Percentiles rank a stretch among this genome's conserved stretches.
Evolutionary conservation across 2,329 filamentous ascomycete species (phyloP).

Genomic region (Cucurbitaria berberidis): DNA sequence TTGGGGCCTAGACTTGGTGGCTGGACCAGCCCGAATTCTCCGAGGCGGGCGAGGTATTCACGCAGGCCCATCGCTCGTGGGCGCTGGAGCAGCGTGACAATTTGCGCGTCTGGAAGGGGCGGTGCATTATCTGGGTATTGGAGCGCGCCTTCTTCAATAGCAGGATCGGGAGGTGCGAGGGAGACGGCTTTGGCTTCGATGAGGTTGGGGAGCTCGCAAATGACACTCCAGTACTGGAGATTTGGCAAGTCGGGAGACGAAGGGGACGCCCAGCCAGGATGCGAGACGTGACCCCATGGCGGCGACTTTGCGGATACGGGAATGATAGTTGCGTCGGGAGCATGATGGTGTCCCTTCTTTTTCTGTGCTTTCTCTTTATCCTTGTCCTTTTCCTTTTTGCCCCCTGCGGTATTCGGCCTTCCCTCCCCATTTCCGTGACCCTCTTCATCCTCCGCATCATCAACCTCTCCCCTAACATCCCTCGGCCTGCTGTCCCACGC

Average conservation of each 20-base stretch:
- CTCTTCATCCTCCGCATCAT: constrained; percentile 26
- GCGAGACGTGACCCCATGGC: constrained; percentile 82
- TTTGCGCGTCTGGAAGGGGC: constrained; percentile 65
- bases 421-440: constrained; percentile 19
- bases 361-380: constrained; percentile 40
- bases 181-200: constrained; percentile 94
- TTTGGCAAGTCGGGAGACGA: constrained; percentile 74
- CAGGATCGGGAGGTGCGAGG: constrained; percentile 69
- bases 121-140: constrained; percentile 35
- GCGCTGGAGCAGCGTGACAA: constrained; percentile 74
- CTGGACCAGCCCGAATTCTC: constrained; percentile 67
- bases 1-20: constrained; percentile 56
- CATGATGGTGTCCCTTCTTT: constrained; percentile 34
- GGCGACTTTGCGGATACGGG: constrained; percentile 55
- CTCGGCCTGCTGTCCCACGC: constrained; percentile 78
- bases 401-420: constrained; percentile 28
- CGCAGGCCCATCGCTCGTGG: constrained; percentile 74
- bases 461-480: constrained; percentile 56
- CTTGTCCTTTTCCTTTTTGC: constrained; percentile 42
- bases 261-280: constrained; percentile 88
- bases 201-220: constrained; percentile 83
- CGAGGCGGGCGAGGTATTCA: constrained; percentile 77
- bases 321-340: constrained; percentile 42
- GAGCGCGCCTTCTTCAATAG: constrained; percentile 34
- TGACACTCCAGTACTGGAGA: constrained; percentile 81